Evolutionary conservation across 2,329 filamentous ascomycete species (phyloP).

Genomic region (Colletotrichum sojae): DNA sequence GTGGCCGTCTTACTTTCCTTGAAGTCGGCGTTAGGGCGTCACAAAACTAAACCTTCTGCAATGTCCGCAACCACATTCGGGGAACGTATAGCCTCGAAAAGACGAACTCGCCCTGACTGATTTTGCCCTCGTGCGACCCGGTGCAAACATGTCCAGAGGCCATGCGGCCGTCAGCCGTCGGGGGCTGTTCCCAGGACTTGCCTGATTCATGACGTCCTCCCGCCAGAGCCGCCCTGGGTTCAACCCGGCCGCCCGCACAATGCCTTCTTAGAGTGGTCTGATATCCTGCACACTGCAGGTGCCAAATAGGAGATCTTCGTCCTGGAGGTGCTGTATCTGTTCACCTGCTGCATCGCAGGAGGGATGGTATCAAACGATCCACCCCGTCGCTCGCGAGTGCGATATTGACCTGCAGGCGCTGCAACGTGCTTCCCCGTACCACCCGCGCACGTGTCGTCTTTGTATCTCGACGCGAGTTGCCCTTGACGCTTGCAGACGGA

Average conservation of each 20-base stretch:
- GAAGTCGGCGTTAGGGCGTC: constrained; percentile 1
- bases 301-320: constrained; percentile 1
- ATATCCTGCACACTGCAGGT: constrained; percentile 5
- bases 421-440: neutral
- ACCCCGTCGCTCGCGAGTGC: constrained; percentile 1
- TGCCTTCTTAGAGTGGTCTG: constrained; percentile 5
- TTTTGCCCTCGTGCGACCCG: neutral
- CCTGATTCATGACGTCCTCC: constrained; percentile 31
- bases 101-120: constrained; percentile 23
- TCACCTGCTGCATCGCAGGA: neutral
- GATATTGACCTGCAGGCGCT: neutral
- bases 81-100: constrained; percentile 15
- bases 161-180: neutral
- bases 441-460: no score
- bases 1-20: neutral
- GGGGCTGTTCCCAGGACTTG: constrained; percentile 9
- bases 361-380: constrained; percentile 5
- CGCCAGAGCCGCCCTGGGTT: constrained; percentile 16
- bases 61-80: constrained; percentile 19
- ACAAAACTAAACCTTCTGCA: constrained; percentile 12
- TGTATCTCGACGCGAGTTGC: no score
- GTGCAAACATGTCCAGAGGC: constrained; percentile 22
- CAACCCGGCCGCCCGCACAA: constrained; percentile 6
- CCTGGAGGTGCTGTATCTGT: neutral
- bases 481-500: no score